These are phyloP conservation scores for Mycena latifolia DNA, from an alignment of 768 basidiomycete species.

Conservation along the genomic window DNA sequence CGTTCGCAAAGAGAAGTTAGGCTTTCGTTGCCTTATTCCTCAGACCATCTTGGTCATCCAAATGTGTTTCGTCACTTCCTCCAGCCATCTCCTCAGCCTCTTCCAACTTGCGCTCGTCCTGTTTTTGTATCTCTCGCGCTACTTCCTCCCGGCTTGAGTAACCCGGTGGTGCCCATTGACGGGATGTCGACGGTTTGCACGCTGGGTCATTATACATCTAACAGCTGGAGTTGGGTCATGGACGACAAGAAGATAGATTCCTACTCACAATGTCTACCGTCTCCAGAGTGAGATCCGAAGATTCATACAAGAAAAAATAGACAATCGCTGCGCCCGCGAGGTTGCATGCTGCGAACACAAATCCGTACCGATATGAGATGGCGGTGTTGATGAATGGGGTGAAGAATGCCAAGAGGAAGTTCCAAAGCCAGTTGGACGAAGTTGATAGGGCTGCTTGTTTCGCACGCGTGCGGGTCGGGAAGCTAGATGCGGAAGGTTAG, in stretches of 20 bases:
- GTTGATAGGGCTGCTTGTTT: conserved; percentile 79
- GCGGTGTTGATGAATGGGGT: conserved; percentile 76
- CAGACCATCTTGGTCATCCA: conserved; percentile 23
- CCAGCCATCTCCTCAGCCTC: conserved; percentile 21
- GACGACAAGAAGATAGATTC: conserved; percentile 22
- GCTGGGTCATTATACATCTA: conserved; percentile 75
- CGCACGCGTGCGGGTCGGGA: conserved; percentile 78
- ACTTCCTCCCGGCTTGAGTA: conserved; percentile 44
- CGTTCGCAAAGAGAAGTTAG: conserved; percentile 22
- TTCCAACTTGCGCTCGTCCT: conserved; percentile 29
- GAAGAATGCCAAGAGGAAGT: conserved; percentile 82
- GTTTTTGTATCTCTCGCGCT: conserved; percentile 25
- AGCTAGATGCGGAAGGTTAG: conserved; percentile 41
- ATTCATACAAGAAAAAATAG: conserved; percentile 83
- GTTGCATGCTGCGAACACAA: conserved; percentile 79
- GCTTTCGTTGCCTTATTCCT: conserved; percentile 24
- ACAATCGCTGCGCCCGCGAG: conserved; percentile 70
- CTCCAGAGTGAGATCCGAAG: conserved; percentile 75
- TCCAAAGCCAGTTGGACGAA: conserved; percentile 75
- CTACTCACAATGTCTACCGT: conserved; percentile 64
- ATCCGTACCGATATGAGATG: conserved; percentile 75
- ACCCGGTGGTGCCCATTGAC: conserved; percentile 70
- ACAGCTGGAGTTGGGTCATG: neutral
- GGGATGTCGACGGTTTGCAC: conserved; percentile 77
- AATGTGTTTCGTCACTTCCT: conserved; percentile 24